Conservation (phyloP, 306 rosid genomes). For the Chamaecrista fasciculata region DNA sequence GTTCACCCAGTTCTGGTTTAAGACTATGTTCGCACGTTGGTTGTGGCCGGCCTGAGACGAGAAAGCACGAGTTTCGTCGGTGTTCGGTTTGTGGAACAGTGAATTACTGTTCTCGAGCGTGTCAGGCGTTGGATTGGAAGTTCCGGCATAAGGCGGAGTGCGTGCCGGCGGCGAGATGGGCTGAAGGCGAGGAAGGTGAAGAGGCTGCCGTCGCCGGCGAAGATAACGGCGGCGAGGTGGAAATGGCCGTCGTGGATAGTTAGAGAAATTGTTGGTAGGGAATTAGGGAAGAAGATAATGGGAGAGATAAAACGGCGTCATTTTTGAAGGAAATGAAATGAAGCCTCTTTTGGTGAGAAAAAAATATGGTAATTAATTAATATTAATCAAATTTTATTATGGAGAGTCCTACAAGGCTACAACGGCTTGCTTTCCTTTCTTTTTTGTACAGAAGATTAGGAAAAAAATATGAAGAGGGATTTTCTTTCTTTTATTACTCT, state of each 20-base stretch:
- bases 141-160: conserved; percentile 83
- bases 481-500: neutral
- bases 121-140: conserved; percentile 99
- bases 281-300: conserved; percentile 29
- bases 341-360: conserved; percentile 30
- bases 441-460: conserved; percentile 17
- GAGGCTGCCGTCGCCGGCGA: conserved; percentile 30
- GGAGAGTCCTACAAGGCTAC: conserved; percentile 29
- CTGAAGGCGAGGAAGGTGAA: conserved; percentile 56
- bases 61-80: conserved; percentile 85
- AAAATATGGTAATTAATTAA: neutral
- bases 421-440: neutral
- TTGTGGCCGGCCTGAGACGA: conserved; percentile 86
- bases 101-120: conserved; percentile 94
- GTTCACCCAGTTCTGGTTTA: conserved; percentile 49
- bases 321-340: neutral
- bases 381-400: neutral
- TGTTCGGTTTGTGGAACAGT: conserved; percentile 93
- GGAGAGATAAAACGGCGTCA: neutral
- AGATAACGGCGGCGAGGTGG: conserved; percentile 39
- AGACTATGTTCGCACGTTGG: conserved; percentile 83
- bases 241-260: conserved; percentile 41
- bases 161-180: conserved; percentile 66
- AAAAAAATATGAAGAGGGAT: conserved; percentile 13
- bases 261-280: conserved; percentile 8